A percentile compares a stretch with the other conserved stretches of the same genome.
phyloP scores from a whole-genome alignment of 805 yeast genomes.

The Limtongia smithiae region DNA sequence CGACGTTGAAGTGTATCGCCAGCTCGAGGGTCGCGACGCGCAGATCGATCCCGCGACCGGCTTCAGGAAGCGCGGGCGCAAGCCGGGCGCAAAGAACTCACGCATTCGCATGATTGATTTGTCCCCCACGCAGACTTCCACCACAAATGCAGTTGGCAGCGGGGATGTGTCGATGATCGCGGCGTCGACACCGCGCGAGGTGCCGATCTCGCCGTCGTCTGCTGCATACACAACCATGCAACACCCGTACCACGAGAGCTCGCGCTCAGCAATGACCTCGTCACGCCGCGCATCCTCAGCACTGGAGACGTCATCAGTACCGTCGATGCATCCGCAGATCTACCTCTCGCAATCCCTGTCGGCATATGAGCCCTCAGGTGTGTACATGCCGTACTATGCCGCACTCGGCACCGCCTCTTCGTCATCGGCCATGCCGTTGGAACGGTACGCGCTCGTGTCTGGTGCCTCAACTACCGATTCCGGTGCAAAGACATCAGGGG shows the following conservation, averaged over 20 bases:
- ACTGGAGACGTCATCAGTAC: background rate
- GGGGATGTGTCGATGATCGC: background rate
- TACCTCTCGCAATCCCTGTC: background rate
- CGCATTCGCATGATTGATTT: background rate
- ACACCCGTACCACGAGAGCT: no score
- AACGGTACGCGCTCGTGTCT: no score
- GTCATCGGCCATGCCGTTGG: background rate
- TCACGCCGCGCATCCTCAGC: background rate
- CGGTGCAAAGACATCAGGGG: no score
- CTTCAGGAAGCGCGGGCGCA: slow-evolving; percentile 12
- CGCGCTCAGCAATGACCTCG: no score
- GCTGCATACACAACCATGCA: background rate
- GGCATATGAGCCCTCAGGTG: background rate
- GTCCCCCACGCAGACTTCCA: background rate
- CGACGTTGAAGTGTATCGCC: slow-evolving; percentile 2
- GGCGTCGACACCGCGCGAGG: background rate
- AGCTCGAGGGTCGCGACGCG: slow-evolving; percentile 1
- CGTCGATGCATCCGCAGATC: background rate
- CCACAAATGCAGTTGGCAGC: background rate
- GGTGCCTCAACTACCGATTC: no score
- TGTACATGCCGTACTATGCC: background rate
- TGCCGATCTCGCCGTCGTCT: no score
- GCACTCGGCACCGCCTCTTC: background rate
- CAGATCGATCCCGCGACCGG: background rate
- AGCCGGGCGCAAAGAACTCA: slow-evolving; percentile 9